Evolutionary conservation across 306 rosid species (phyloP).

Genomic region (Rosa multiflora): DNA sequence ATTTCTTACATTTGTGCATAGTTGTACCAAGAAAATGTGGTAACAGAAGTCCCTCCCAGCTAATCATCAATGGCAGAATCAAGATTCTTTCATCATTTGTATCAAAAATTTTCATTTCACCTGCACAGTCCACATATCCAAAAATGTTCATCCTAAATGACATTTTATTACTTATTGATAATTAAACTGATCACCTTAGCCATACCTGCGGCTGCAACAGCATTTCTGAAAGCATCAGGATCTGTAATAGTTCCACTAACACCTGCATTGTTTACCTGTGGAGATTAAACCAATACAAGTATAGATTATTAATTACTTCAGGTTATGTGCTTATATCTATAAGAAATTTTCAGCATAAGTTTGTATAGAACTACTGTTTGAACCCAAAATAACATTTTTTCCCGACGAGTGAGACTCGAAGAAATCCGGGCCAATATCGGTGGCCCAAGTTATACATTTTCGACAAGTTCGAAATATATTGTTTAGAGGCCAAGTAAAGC

Average conservation of each 20-base stretch:
- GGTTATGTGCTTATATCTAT: background rate
- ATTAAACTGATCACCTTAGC: background rate
- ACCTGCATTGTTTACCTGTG: conserved; percentile 24
- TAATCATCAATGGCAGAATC: too few relatives aligned
- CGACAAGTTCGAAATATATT: too few relatives aligned
- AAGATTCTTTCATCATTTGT: background rate
- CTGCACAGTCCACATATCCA: background rate
- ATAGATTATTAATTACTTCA: background rate
- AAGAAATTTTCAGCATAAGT: too few relatives aligned
- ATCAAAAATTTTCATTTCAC: background rate
- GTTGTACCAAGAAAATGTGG: too few relatives aligned
- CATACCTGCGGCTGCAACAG: conserved; percentile 2
- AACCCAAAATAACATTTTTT: too few relatives aligned
- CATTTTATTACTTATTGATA: background rate
- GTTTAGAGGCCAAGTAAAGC: too few relatives aligned
- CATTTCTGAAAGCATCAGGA: conserved; percentile 3
- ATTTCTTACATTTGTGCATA: too few relatives aligned
- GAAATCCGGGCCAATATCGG: too few relatives aligned
- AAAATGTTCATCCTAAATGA: background rate
- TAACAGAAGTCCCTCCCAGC: too few relatives aligned
- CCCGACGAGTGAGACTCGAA: too few relatives aligned
- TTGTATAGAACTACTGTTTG: too few relatives aligned
- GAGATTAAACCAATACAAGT: background rate
- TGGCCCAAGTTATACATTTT: too few relatives aligned
- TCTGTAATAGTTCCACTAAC: background rate